phyloP scores from a whole-genome alignment of 2,329 filamentous ascomycete species.

The Sclerotinia sclerotiorum region DNA sequence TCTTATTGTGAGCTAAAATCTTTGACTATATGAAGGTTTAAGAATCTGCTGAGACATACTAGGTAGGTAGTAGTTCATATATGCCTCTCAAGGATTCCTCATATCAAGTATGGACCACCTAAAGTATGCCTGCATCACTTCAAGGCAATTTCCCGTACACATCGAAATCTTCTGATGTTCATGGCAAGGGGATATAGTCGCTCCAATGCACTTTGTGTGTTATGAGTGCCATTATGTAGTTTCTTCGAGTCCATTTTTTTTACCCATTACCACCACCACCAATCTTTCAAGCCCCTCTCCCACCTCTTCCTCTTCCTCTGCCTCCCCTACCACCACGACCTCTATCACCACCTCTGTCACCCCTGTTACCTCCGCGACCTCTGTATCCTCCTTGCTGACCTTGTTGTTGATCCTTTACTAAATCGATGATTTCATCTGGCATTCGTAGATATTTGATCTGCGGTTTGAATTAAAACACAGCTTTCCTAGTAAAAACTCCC shows the following conservation, averaged over 20 bases:
- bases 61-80: too few species aligned
- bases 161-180: neutral
- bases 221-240: slow-evolving; percentile 5
- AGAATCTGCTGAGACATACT: neutral
- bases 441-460: slow-evolving; percentile 96
- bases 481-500: fast-evolving
- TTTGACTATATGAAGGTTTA: neutral
- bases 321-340: slow-evolving; percentile 37
- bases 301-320: slow-evolving; percentile 29
- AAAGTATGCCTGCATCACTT: slow-evolving; percentile 14
- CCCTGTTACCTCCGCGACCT: slow-evolving; percentile 63
- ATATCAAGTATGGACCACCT: slow-evolving; percentile 3
- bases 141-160: neutral
- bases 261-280: slow-evolving; percentile 1
- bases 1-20: neutral
- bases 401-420: slow-evolving; percentile 83
- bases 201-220: neutral
- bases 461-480: slow-evolving; percentile 23
- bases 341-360: slow-evolving; percentile 48
- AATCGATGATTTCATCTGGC: slow-evolving; percentile 92
- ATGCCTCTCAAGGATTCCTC: neutral
- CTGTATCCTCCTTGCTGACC: slow-evolving; percentile 51
- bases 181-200: neutral
- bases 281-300: slow-evolving; percentile 32
- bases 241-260: slow-evolving; percentile 6